These are phyloP conservation scores for Elongisporangium senticosum DNA, from an alignment of 352 stramenopile species.

Conservation along the genomic window DNA sequence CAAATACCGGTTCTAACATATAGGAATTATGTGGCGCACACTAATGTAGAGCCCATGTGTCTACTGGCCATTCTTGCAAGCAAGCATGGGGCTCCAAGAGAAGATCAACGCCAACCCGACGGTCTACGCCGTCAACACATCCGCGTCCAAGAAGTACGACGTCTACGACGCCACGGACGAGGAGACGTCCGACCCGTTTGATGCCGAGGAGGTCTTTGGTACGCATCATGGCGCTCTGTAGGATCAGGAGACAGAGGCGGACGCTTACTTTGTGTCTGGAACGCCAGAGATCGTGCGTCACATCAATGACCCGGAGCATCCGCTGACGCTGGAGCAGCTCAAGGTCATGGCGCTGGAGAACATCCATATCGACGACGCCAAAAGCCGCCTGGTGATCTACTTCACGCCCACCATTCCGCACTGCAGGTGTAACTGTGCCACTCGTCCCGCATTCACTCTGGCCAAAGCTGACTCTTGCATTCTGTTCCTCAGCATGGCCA, in stretches of 20 bases:
- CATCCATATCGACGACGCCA: slow-evolving; percentile 81
- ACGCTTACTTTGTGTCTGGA: neutral
- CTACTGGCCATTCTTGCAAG: neutral
- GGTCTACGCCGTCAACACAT: slow-evolving; percentile 69
- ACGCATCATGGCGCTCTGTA: slow-evolving; percentile 6
- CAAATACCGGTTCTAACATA: too few species aligned
- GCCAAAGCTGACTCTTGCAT: neutral
- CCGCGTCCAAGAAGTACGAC: slow-evolving; percentile 55
- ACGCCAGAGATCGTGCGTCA: slow-evolving; percentile 76
- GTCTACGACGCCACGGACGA: slow-evolving; percentile 57
- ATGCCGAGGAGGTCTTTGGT: slow-evolving; percentile 85
- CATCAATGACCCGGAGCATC: slow-evolving; percentile 92
- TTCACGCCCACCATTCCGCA: slow-evolving; percentile 96
- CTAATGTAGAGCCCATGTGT: neutral
- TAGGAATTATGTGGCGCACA: neutral
- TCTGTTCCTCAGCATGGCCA: slow-evolving; percentile 86
- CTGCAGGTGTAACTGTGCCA: too few species aligned
- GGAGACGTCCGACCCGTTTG: slow-evolving; percentile 67
- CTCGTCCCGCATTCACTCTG: too few species aligned
- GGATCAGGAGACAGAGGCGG: neutral
- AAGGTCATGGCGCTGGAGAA: slow-evolving; percentile 91
- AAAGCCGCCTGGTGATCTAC: slow-evolving; percentile 73
- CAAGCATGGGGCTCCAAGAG: slow-evolving; percentile 59
- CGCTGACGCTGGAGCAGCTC: slow-evolving; percentile 91
- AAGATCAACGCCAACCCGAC: slow-evolving; percentile 89